Evolutionary conservation across 1,284 basidiomycete genomes (phyloP).

Genomic region (Trichosporon sp.): DNA sequence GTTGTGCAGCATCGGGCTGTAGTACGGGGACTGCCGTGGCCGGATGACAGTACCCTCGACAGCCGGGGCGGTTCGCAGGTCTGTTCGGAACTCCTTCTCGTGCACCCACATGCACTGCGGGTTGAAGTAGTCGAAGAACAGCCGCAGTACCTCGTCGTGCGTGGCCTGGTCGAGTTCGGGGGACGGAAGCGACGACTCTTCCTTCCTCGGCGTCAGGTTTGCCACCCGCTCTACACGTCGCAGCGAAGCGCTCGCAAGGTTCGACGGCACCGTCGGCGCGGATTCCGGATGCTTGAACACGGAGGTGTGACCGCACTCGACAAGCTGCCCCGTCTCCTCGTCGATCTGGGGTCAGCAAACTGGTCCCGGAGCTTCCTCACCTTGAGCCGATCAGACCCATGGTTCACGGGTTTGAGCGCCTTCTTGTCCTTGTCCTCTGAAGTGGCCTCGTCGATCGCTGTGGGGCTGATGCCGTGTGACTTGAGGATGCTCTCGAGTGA

Average conservation of each 20-base stretch:
- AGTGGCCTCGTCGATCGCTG: not conserved
- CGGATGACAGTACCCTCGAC: constrained; percentile 16
- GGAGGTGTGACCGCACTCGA: constrained; percentile 21
- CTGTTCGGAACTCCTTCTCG: constrained; percentile 23
- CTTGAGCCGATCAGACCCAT: constrained; percentile 16
- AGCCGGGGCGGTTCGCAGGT: constrained; percentile 10
- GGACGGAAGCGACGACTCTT: constrained; percentile 9
- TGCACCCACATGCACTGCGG: constrained; percentile 28
- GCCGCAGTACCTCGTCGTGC: constrained; percentile 22
- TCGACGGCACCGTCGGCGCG: not conserved
- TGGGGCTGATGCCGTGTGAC: constrained; percentile 11
- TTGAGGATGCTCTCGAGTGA: constrained; percentile 19
- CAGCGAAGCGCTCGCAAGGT: not conserved
- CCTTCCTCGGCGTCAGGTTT: not conserved
- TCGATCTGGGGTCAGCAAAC: constrained; percentile 16
- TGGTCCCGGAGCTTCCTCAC: not conserved
- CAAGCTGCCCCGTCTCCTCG: constrained; percentile 20
- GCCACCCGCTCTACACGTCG: not conserved
- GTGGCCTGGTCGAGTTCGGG: constrained; percentile 19
- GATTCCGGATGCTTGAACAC: constrained; percentile 16
- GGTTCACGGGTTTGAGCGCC: not conserved
- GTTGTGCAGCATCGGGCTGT: constrained; percentile 59
- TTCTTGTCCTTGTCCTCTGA: constrained; percentile 8
- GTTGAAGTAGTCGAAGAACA: constrained; percentile 31
- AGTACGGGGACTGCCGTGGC: constrained; percentile 21